phyloP scores from a whole-genome alignment of 805 yeast genomes.

The Schizosaccharomyces cryophilus region DNA sequence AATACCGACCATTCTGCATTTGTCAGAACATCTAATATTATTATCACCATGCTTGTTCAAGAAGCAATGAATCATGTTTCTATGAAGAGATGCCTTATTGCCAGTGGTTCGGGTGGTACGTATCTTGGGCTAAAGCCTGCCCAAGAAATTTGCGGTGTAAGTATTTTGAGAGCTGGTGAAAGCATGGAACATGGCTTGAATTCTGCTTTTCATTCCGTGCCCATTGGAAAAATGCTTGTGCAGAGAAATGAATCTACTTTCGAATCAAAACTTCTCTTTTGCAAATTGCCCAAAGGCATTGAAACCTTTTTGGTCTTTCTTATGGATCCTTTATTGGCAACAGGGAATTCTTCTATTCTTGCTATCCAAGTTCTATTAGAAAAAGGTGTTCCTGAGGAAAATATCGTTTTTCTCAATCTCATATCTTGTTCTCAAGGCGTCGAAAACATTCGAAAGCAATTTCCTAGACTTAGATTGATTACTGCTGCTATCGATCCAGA shows the following conservation, averaged over 20 bases:
- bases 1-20: constrained; percentile 31
- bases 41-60: neutral
- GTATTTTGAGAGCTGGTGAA: constrained; percentile 94
- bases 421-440: constrained; percentile 57
- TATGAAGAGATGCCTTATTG: constrained; percentile 38
- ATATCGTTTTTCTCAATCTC: constrained; percentile 46
- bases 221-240: neutral
- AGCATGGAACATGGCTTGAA: constrained; percentile 32
- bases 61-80: constrained; percentile 56
- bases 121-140: constrained; percentile 44
- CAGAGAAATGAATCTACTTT: neutral
- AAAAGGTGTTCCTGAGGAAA: constrained; percentile 37
- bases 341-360: constrained; percentile 90
- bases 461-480: constrained; percentile 26
- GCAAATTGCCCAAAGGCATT: constrained; percentile 81
- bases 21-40: neutral
- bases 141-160: constrained; percentile 93
- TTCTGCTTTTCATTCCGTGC: neutral
- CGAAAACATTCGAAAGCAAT: constrained; percentile 47
- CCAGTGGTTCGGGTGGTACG: constrained; percentile 27
- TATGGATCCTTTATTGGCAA: constrained; percentile 66
- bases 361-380: constrained; percentile 71
- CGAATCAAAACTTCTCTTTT: constrained; percentile 31
- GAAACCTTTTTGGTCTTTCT: constrained; percentile 26
- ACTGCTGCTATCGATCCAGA: neutral